Conservation (phyloP, 2,329 filamentous ascomycete genomes). For the Gremmenia infestans region DNA sequence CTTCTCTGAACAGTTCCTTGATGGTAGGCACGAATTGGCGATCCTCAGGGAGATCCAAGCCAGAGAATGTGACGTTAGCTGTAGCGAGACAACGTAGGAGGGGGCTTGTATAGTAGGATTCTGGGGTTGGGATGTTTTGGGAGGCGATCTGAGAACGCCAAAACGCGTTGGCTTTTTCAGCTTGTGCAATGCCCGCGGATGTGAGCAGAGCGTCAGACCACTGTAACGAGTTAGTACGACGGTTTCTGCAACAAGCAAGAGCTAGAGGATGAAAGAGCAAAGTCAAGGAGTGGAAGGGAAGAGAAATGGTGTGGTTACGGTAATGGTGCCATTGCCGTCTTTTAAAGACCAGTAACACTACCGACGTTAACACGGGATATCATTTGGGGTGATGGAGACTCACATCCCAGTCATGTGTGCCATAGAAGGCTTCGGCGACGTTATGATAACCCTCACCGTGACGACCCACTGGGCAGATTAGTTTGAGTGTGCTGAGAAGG, state of each 20-base stretch:
- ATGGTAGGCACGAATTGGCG: constrained; percentile 53
- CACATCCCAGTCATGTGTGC: constrained; percentile 65
- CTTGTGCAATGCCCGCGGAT: constrained; percentile 49
- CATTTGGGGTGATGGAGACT: constrained; percentile 24
- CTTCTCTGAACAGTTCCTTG: constrained; percentile 63
- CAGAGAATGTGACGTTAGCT: constrained; percentile 54
- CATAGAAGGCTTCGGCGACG: constrained; percentile 59
- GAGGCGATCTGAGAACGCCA: constrained; percentile 48
- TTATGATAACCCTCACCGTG: constrained; percentile 66
- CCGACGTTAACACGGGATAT: not conserved
- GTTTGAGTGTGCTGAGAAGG: constrained; percentile 15
- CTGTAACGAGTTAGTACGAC: no score
- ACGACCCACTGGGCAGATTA: constrained; percentile 46
- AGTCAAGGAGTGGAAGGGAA: no score
- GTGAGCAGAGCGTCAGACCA: constrained; percentile 65
- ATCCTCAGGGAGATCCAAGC: constrained; percentile 45
- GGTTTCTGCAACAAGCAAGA: no score
- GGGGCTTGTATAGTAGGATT: constrained; percentile 61
- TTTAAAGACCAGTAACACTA: constrained; percentile 62
- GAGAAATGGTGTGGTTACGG: constrained; percentile 6
- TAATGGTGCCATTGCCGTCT: constrained; percentile 56
- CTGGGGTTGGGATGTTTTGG: constrained; percentile 53
- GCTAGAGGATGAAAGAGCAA: no score
- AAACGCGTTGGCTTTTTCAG: constrained; percentile 54
- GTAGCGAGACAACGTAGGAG: constrained; percentile 59